phyloP scores from a whole-genome alignment of 1,284 basidiomycete species.

The Veloboletus limbatus region DNA sequence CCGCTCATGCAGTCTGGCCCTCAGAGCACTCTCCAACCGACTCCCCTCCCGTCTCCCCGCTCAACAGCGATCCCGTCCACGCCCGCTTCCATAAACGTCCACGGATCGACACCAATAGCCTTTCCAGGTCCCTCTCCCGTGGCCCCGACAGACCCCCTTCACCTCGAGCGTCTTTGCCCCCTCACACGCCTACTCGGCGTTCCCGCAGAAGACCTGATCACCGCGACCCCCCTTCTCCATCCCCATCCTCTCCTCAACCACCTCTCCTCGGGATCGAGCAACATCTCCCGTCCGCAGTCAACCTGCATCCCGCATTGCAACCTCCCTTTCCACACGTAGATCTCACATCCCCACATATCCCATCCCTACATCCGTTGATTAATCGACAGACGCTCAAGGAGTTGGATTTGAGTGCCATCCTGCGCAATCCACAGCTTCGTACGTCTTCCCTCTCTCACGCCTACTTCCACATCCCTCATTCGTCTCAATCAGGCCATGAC shows the following conservation, averaged over 20 bases:
- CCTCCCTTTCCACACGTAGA: constrained; percentile 44
- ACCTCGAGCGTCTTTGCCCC: constrained; percentile 19
- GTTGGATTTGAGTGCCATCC: constrained; percentile 81
- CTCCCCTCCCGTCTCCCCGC: constrained; percentile 31
- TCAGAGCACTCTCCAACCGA: constrained; percentile 27
- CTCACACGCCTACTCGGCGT: constrained; percentile 26
- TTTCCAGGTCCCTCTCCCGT: no score
- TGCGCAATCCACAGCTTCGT: constrained; percentile 89
- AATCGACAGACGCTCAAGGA: constrained; percentile 82
- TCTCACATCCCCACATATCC: constrained; percentile 57
- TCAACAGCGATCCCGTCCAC: constrained; percentile 20
- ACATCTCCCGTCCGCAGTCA: constrained; percentile 17
- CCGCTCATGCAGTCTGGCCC: constrained; percentile 31
- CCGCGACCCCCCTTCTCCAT: constrained; percentile 16
- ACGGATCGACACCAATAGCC: constrained; percentile 33
- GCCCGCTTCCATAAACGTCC: constrained; percentile 30
- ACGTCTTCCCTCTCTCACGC: constrained; percentile 36
- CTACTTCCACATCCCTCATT: constrained; percentile 11
- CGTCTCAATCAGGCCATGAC: constrained; percentile 68
- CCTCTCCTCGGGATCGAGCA: constrained; percentile 28
- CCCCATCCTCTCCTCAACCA: constrained; percentile 15
- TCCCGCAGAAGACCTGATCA: constrained; percentile 25
- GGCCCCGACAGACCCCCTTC: constrained; percentile 4
- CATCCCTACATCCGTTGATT: constrained; percentile 73
- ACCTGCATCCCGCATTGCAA: constrained; percentile 11